These are phyloP conservation scores for Botrytis fabae DNA, from an alignment of 2,329 filamentous ascomycete species.

Conservation along the genomic window DNA sequence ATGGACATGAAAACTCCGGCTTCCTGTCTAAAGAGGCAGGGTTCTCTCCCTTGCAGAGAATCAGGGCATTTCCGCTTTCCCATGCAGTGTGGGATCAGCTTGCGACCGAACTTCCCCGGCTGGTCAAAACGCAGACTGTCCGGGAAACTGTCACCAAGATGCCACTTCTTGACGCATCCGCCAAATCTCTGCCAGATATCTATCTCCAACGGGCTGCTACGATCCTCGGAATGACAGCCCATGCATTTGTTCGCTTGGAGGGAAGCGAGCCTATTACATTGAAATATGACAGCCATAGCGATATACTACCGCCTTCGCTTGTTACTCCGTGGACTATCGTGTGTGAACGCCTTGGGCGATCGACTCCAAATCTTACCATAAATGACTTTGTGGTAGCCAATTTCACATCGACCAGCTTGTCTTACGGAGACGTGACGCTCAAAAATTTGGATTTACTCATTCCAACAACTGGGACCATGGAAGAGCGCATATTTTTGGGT, in stretches of 20 bases:
- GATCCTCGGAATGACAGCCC: constrained; percentile 13
- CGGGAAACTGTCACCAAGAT: constrained; percentile 9
- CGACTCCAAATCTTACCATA: neutral
- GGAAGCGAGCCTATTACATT: constrained; percentile 15
- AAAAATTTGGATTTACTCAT: constrained; percentile 8
- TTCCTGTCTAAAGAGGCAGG: neutral
- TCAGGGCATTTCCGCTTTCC: constrained; percentile 5
- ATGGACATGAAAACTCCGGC: neutral
- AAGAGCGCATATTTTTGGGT: neutral
- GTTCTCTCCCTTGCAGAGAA: neutral
- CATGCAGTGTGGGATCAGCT: constrained; percentile 5
- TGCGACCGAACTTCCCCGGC: neutral
- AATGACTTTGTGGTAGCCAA: neutral
- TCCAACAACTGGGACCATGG: neutral
- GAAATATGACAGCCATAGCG: constrained; percentile 6
- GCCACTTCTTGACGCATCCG: constrained; percentile 8
- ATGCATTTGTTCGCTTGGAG: constrained; percentile 8
- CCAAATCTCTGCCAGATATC: neutral
- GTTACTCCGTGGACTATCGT: constrained; percentile 2
- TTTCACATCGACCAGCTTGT: constrained; percentile 2
- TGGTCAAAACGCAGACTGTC: constrained; percentile 10
- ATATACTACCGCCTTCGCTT: constrained; percentile 14
- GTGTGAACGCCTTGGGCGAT: constrained; percentile 3
- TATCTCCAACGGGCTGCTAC: constrained; percentile 8
- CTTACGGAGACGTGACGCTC: neutral